phyloP scores from a whole-genome alignment of 495 filamentous ascomycete species.

The Penicillium waksmanii region DNA sequence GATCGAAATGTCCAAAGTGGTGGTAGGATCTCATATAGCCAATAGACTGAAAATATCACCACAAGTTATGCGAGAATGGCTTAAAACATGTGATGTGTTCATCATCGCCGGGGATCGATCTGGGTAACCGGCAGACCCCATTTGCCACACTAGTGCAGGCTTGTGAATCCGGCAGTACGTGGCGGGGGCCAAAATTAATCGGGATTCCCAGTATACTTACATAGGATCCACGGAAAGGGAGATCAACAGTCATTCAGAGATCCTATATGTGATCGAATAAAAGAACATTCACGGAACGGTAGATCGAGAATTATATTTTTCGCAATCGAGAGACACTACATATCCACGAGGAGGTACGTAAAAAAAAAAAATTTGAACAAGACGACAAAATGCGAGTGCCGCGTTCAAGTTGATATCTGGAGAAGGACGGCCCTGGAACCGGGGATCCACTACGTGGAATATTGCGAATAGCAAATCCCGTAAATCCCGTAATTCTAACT shows the following conservation, averaged over 20 bases:
- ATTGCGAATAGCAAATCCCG: no score
- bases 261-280: no score
- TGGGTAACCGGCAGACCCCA: not conserved
- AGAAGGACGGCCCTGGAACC: not conserved
- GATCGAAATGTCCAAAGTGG: no score
- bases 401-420: not conserved
- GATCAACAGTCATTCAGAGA: not conserved
- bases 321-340: no score
- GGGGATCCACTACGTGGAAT: not conserved
- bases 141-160: not conserved
- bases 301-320: no score
- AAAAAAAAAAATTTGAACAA: not conserved
- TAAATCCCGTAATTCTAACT: no score
- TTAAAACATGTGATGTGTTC: no score
- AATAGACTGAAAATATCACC: no score
- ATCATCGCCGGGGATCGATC: not conserved
- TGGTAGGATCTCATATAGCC: no score
- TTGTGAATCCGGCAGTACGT: not conserved
- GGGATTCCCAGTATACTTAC: not conserved
- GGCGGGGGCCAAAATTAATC: not conserved
- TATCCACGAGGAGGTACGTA: not conserved
- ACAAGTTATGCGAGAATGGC: no score
- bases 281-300: no score
- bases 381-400: not conserved
- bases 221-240: not conserved